These are phyloP conservation scores for Amylostereum chailletii DNA, from an alignment of 1,284 basidiomycete genomes.

Conservation along the genomic window DNA sequence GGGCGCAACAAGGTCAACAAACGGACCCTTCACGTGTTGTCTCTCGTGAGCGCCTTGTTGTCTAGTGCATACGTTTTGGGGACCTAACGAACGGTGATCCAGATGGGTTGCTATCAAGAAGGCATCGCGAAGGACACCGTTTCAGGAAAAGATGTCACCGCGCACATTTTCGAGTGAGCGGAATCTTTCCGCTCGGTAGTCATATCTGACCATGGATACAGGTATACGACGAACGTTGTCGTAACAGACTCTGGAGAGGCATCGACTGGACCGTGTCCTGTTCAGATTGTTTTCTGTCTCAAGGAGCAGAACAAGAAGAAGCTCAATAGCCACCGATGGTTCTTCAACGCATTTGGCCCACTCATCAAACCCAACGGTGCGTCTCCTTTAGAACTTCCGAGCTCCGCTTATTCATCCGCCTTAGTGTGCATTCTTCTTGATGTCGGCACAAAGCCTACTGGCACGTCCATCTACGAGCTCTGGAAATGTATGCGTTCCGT, in stretches of 20 bases:
- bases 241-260: slow-evolving; percentile 84
- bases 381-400: slow-evolving; percentile 10
- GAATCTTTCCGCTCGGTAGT: background rate
- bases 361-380: slow-evolving; percentile 75
- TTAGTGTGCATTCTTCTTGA: slow-evolving; percentile 80
- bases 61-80: slow-evolving; percentile 3
- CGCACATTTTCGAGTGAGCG: slow-evolving; percentile 83
- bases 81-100: slow-evolving; percentile 2
- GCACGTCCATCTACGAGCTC: slow-evolving; percentile 90
- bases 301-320: slow-evolving; percentile 98
- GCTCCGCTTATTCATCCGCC: background rate
- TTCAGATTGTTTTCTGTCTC: slow-evolving; percentile 90
- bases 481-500: slow-evolving; percentile 65
- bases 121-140: slow-evolving; percentile 92
- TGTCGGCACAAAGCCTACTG: slow-evolving; percentile 90
- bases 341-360: slow-evolving; percentile 93
- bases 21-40: slow-evolving; percentile 76
- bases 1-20: slow-evolving; percentile 89
- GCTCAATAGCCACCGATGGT: slow-evolving; percentile 90
- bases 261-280: slow-evolving; percentile 72
- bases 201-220: slow-evolving; percentile 16
- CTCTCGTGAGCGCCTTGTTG: slow-evolving; percentile 36
- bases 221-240: slow-evolving; percentile 73
- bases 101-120: slow-evolving; percentile 97
- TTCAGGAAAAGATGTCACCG: slow-evolving; percentile 87